A percentile compares a stretch with the other conserved stretches of the same genome.
These are phyloP conservation scores for Torrubiella hemipterigena DNA, from an alignment of 2,329 filamentous ascomycete genomes.

Conservation along the genomic window DNA sequence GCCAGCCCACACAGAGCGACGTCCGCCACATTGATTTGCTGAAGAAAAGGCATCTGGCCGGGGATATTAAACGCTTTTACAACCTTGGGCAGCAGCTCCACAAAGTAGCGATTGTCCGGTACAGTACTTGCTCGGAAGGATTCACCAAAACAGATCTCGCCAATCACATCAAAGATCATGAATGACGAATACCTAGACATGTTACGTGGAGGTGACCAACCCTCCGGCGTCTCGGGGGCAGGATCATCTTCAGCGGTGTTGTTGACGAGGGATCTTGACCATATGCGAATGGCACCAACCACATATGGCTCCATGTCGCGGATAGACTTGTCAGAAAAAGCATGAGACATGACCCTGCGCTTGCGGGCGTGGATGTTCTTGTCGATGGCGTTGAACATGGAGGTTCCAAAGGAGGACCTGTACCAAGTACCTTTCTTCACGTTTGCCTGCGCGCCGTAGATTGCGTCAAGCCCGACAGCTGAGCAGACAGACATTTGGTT, in stretches of 20 bases:
- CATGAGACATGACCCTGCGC: slow-evolving; percentile 1
- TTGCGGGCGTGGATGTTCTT: slow-evolving; percentile 1
- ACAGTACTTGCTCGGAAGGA: not conserved
- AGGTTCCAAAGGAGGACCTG: slow-evolving; percentile 3
- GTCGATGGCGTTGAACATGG: not conserved
- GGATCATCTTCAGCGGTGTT: not conserved
- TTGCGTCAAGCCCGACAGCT: slow-evolving; percentile 3
- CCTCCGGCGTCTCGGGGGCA: not conserved
- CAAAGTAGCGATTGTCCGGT: not conserved
- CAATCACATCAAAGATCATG: not conserved
- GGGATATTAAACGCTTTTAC: not conserved
- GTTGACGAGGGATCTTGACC: not conserved
- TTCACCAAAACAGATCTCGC: not conserved
- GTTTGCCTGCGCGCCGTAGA: slow-evolving; percentile 6
- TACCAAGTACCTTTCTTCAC: slow-evolving; percentile 5
- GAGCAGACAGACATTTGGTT: slow-evolving; percentile 8
- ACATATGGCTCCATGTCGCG: not conserved
- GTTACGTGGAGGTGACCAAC: not conserved
- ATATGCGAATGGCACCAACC: not conserved
- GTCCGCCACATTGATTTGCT: not conserved
- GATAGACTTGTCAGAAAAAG: not conserved
- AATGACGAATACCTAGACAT: not conserved
- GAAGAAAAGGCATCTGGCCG: not conserved
- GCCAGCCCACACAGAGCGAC: not conserved
- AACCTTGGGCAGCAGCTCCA: not conserved